These are phyloP conservation scores for Cladobotryum protrusum DNA, from an alignment of 2,329 filamentous ascomycete species.

Conservation along the genomic window DNA sequence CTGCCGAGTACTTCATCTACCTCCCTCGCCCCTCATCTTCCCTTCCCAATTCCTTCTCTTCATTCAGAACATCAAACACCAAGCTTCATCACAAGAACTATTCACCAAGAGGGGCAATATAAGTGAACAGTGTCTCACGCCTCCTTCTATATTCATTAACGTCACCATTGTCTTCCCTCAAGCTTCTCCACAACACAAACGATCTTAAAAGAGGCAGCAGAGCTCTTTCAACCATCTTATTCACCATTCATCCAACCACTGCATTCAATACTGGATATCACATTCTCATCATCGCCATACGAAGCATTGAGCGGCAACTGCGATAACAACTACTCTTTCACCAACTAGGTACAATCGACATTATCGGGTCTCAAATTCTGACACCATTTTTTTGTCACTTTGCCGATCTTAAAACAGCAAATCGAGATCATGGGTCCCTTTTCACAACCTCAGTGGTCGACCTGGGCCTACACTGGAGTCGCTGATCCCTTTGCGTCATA, in stretches of 20 bases:
- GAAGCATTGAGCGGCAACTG: not conserved
- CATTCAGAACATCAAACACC: conserved; percentile 4
- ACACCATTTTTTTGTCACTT: too few relatives aligned
- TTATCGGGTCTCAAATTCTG: too few relatives aligned
- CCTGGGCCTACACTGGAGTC: conserved; percentile 28
- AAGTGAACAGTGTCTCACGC: conserved; percentile 8
- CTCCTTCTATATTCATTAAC: conserved; percentile 7
- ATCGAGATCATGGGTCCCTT: conserved; percentile 27
- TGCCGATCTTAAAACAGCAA: not conserved
- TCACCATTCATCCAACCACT: too few relatives aligned
- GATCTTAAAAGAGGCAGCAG: not conserved
- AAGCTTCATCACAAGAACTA: not conserved
- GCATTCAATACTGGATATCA: too few relatives aligned
- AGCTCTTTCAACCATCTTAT: not conserved
- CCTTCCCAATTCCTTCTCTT: conserved; percentile 8
- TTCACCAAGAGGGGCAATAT: not conserved
- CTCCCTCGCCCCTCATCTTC: conserved; percentile 9
- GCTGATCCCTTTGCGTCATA: conserved; percentile 26
- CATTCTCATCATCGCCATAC: not conserved
- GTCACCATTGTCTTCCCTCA: conserved; percentile 1
- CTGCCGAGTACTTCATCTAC: conserved; percentile 13
- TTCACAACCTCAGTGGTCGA: conserved; percentile 29
- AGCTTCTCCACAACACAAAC: not conserved
- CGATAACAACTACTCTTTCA: not conserved
- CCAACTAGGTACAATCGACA: not conserved